Conservation (phyloP, 1,284 basidiomycete species). For the Irpex sp. region DNA sequence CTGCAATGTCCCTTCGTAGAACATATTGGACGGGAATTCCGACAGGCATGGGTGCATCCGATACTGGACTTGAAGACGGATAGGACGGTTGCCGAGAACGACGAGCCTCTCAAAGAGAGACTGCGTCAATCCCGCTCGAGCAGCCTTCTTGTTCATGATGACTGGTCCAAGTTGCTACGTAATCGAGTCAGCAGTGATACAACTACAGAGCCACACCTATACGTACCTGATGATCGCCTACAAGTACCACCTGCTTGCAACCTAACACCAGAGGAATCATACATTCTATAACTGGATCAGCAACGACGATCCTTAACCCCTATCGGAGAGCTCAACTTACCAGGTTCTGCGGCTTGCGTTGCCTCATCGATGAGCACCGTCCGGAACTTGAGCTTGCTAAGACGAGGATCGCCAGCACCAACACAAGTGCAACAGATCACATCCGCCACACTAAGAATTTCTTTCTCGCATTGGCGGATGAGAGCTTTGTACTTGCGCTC, state of each 20-base stretch:
- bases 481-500: constrained; percentile 98
- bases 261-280: constrained; percentile 99
- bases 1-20: constrained; percentile 98
- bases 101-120: constrained; percentile 98
- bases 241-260: constrained; percentile 97
- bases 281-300: constrained; percentile 62
- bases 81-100: constrained; percentile 92
- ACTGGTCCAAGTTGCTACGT: constrained; percentile 93
- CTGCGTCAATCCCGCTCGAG: constrained; percentile 94
- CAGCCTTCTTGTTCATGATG: constrained; percentile 99
- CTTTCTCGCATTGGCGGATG: constrained; percentile 94
- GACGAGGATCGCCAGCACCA: constrained; percentile 92
- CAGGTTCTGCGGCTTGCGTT: constrained; percentile 96
- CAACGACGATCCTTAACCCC: constrained; percentile 13
- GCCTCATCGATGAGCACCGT: constrained; percentile 99
- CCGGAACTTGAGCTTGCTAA: constrained; percentile 96
- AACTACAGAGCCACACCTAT: constrained; percentile 7
- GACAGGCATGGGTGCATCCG: constrained; percentile 99
- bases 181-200: constrained; percentile 9
- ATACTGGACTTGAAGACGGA: constrained; percentile 98
- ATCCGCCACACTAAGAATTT: constrained; percentile 92
- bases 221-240: constrained; percentile 87
- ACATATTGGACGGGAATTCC: constrained; percentile 99
- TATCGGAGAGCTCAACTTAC: constrained; percentile 42
- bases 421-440: constrained; percentile 99